Conservation (phyloP, 116 monocot genomes). For the Posidonia oceanica region DNA sequence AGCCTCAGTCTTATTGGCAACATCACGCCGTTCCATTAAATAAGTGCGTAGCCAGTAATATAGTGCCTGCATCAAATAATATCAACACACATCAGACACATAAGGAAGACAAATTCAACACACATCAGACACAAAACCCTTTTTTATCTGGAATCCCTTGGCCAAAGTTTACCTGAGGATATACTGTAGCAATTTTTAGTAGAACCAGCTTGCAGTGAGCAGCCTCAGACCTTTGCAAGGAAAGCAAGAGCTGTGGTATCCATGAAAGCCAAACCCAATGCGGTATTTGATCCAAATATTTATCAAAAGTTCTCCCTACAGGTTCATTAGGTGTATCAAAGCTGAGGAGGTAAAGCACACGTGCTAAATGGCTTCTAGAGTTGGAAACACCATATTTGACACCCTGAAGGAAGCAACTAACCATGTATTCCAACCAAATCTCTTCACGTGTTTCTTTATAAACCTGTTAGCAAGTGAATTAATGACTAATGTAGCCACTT, state of each 20-base stretch:
- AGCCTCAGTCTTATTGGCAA: conserved; percentile 77
- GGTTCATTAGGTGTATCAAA: conserved; percentile 90
- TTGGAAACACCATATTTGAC: conserved; percentile 94
- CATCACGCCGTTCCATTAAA: conserved; percentile 97
- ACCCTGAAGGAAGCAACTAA: conserved; percentile 95
- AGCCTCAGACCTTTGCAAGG: conserved; percentile 90
- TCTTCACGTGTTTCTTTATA: conserved; percentile 92
- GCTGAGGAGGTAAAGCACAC: conserved; percentile 93
- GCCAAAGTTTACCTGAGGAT: conserved; percentile 64
- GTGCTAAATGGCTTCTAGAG: conserved; percentile 89
- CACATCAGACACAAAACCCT: too few species aligned
- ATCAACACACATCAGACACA: too few species aligned
- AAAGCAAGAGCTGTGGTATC: conserved; percentile 96
- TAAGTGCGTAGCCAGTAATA: conserved; percentile 99
- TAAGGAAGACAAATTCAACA: too few species aligned
- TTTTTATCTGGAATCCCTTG: neutral
- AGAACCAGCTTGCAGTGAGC: conserved; percentile 90
- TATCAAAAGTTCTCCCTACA: conserved; percentile 84
- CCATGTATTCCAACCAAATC: conserved; percentile 91
- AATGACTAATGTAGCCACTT: neutral
- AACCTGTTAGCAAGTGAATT: conserved; percentile 27
- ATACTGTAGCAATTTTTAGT: conserved; percentile 75
- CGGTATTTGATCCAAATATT: conserved; percentile 92
- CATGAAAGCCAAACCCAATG: conserved; percentile 99
- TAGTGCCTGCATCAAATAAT: conserved; percentile 49